A percentile compares a stretch with the other conserved stretches of the same genome.
These are phyloP conservation scores for Solanum tarijense DNA, from an alignment of 257 asterid species.

Conservation along the genomic window DNA sequence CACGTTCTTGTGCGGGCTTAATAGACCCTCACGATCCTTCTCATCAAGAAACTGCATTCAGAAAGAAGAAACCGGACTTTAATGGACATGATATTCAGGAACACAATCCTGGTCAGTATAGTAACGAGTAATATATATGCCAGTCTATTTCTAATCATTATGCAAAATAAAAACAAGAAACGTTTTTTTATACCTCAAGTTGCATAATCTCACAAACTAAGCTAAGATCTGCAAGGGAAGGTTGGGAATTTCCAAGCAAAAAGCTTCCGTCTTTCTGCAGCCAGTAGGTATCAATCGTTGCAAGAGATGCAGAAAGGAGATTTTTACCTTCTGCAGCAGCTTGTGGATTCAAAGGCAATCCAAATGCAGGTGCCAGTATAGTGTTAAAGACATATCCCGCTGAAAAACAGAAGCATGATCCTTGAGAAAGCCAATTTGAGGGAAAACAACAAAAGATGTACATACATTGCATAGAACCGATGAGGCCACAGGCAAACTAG, in stretches of 20 bases:
- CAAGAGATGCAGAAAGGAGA: conserved; percentile 52
- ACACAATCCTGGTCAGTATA: neutral
- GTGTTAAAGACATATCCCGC: conserved; percentile 39
- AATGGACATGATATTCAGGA: neutral
- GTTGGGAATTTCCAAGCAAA: conserved; percentile 60
- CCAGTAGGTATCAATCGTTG: conserved; percentile 56
- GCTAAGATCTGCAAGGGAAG: conserved; percentile 89
- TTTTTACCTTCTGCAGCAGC: conserved; percentile 72
- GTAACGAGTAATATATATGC: neutral
- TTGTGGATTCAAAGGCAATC: conserved; percentile 48
- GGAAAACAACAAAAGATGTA: neutral
- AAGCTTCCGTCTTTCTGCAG: conserved; percentile 60
- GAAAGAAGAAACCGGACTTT: neutral
- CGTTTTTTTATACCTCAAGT: conserved; percentile 48
- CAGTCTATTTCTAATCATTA: neutral
- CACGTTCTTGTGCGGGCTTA: conserved; percentile 53
- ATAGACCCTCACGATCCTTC: conserved; percentile 31
- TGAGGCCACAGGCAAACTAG: neutral
- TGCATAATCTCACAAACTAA: conserved; percentile 88
- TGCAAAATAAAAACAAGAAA: neutral
- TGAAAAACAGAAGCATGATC: conserved; percentile 18
- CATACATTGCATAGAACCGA: neutral
- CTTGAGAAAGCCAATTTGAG: neutral
- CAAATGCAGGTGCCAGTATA: conserved; percentile 55
- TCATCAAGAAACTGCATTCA: conserved; percentile 37